phyloP scores from a whole-genome alignment of 331 rosid genomes.

The Quercus phellos region DNA sequence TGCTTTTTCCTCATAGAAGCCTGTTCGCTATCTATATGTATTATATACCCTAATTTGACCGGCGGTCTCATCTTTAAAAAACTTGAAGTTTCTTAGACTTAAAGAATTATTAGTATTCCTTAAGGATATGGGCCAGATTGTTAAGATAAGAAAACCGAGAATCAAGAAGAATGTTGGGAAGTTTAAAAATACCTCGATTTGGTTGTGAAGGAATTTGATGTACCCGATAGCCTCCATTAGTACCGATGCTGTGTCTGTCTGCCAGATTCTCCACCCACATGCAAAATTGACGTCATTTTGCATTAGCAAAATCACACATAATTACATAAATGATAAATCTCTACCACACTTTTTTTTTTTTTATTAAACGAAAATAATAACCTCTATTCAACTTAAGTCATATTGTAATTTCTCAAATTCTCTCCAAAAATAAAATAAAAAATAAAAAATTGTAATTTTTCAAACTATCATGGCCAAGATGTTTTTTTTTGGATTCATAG shows the following conservation, averaged over 20 bases:
- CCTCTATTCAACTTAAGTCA: not conserved
- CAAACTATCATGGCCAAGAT: not conserved
- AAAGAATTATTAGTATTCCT: no score
- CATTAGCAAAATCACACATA: not conserved
- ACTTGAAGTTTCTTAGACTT: not conserved
- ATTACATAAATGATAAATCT: not conserved
- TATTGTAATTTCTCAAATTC: no score
- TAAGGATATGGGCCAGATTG: not conserved
- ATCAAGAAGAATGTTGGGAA: not conserved
- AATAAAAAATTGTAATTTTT: no score
- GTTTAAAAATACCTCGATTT: slow-evolving; percentile 66
- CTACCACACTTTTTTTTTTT: no score
- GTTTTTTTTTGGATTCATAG: no score
- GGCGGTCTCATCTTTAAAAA: not conserved
- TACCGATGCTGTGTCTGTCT: slow-evolving; percentile 98
- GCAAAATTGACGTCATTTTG: not conserved
- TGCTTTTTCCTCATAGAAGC: not conserved
- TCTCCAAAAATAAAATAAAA: no score
- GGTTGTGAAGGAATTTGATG: slow-evolving; percentile 90
- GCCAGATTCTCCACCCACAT: slow-evolving; percentile 32
- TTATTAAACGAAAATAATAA: not conserved
- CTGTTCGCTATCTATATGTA: not conserved
- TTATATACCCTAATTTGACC: not conserved
- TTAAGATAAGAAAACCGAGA: not conserved
- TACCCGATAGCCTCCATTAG: slow-evolving; percentile 94